Conservation (phyloP, 176 grass and related monocot genomes). For the Carex kokanica region DNA sequence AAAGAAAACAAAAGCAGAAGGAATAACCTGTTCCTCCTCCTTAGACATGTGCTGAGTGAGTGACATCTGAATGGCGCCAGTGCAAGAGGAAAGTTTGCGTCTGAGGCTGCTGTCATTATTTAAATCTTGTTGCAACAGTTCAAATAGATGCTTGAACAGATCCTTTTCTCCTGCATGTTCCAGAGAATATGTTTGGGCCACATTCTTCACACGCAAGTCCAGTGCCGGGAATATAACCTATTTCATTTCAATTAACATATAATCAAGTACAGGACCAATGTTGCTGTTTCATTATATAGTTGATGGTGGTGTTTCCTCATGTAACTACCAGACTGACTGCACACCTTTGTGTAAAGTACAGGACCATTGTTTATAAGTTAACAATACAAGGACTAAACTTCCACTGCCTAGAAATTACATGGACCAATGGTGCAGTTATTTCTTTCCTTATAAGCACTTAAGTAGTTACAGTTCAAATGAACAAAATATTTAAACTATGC, state of each 20-base stretch:
- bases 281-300: background rate
- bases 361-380: too few species aligned
- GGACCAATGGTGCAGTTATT: background rate
- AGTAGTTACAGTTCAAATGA: background rate
- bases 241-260: background rate
- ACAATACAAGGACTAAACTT: background rate
- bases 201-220: slow-evolving; percentile 85
- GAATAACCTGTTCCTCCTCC: slow-evolving; percentile 86
- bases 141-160: slow-evolving; percentile 60
- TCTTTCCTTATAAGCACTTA: background rate
- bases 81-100: slow-evolving; percentile 72
- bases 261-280: slow-evolving; percentile 5
- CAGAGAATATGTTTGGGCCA: slow-evolving; percentile 76
- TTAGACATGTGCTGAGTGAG: slow-evolving; percentile 90
- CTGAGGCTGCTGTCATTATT: slow-evolving; percentile 34
- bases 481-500: background rate
- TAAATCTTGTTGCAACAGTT: slow-evolving; percentile 49
- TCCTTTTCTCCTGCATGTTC: slow-evolving; percentile 77
- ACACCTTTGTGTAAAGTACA: background rate
- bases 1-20: background rate
- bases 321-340: background rate
- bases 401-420: background rate
- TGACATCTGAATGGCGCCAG: slow-evolving; percentile 66
- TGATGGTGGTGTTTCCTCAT: background rate
- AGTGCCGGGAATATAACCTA: slow-evolving; percentile 94